Percentiles rank a stretch among this genome's conserved stretches.
These are phyloP conservation scores for Chlamydomonas reinhardtii DNA, from an alignment of 163 green algal species.

Conservation along the genomic window DNA sequence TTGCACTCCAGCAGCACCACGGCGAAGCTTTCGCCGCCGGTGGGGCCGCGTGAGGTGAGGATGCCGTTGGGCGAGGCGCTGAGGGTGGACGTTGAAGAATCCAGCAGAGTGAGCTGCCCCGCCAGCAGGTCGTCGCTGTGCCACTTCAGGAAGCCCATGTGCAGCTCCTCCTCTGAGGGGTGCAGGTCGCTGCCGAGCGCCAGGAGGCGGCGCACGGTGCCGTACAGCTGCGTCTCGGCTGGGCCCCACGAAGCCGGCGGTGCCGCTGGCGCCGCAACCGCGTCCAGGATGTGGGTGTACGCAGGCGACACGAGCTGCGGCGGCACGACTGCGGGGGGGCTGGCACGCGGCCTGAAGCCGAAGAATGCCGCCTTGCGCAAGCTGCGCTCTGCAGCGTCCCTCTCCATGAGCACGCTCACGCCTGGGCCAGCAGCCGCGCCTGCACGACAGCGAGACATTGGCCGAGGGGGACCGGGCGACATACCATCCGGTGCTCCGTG, in stretches of 20 bases:
- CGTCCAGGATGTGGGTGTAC: not conserved
- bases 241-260: not conserved
- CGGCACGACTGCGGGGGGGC: not conserved
- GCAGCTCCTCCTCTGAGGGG: not conserved
- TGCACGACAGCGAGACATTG: too few species aligned
- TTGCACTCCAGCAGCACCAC: constrained; percentile 1
- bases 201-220: not conserved
- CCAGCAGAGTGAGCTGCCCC: not conserved
- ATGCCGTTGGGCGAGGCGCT: not conserved
- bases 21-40: not conserved
- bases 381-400: not conserved
- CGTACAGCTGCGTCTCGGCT: not conserved
- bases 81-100: not conserved
- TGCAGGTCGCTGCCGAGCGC: not conserved
- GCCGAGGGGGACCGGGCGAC: too few species aligned
- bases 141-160: not conserved
- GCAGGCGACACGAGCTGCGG: not conserved
- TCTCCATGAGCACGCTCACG: too few species aligned
- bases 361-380: not conserved
- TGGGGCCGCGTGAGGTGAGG: not conserved
- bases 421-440: too few species aligned
- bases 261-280: not conserved
- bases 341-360: not conserved
- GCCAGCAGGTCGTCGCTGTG: not conserved
- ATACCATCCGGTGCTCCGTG: too few species aligned